A percentile compares a stretch with the other conserved stretches of the same genome.
Conservation (phyloP, 202 grass and related monocot species). For the Eragrostis tef region DNA sequence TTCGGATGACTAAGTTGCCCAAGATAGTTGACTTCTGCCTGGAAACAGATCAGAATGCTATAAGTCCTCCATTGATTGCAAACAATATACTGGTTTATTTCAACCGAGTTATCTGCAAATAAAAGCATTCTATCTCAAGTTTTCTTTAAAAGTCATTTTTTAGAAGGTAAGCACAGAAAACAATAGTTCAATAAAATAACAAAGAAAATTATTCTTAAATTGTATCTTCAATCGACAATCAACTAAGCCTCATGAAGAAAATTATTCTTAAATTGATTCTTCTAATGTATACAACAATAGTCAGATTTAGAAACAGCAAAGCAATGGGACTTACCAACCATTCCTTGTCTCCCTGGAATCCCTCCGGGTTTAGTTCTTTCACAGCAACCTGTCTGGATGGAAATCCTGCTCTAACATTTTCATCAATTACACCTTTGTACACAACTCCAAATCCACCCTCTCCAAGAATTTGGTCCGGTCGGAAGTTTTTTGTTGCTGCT, state of each 20-base stretch:
- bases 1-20: conserved; percentile 96
- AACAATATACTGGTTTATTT: conserved; percentile 23
- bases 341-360: conserved; percentile 96
- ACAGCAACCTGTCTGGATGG: conserved; percentile 86
- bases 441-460: conserved; percentile 98
- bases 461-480: conserved; percentile 94
- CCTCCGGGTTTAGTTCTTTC: conserved; percentile 92
- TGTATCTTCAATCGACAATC: conserved; percentile 15
- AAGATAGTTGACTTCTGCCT: conserved; percentile 99
- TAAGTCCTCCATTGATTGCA: conserved; percentile 41
- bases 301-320: conserved; percentile 12
- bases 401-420: conserved; percentile 79
- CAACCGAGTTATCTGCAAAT: conserved; percentile 4
- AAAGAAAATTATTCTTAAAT: conserved; percentile 26
- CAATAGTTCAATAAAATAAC: background rate
- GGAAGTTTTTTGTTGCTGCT: conserved; percentile 89
- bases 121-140: conserved; percentile 7
- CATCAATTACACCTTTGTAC: conserved; percentile 95
- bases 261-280: background rate
- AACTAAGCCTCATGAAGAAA: background rate
- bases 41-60: conserved; percentile 47
- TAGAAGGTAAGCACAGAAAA: conserved; percentile 19
- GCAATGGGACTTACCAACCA: conserved; percentile 74
- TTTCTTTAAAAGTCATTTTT: conserved; percentile 1
- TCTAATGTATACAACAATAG: conserved; percentile 29